Evolutionary conservation across 768 basidiomycete genomes (phyloP).

Genomic region (Leccinum barrowsii): DNA sequence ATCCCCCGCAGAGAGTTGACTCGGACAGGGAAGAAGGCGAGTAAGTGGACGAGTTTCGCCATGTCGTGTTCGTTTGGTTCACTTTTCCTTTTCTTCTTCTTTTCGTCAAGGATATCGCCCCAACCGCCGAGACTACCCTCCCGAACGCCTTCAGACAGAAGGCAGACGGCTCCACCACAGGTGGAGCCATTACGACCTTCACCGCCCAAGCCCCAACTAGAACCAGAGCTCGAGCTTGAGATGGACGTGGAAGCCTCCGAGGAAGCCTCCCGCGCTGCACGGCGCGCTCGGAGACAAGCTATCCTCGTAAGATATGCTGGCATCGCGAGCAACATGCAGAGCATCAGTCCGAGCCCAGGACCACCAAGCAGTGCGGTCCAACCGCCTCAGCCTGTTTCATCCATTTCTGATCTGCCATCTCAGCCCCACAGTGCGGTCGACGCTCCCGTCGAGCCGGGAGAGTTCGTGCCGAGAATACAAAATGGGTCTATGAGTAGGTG

Average conservation of each 20-base stretch:
- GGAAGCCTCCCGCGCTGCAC: constrained; percentile 62
- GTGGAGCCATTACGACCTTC: constrained; percentile 13
- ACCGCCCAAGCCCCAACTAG: constrained; percentile 26
- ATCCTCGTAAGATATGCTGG: constrained; percentile 76
- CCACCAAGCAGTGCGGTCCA: constrained; percentile 73
- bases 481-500: constrained; percentile 25
- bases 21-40: constrained; percentile 89
- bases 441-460: constrained; percentile 27
- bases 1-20: constrained; percentile 31
- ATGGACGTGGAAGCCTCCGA: constrained; percentile 47
- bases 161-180: constrained; percentile 12
- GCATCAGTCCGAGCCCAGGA: constrained; percentile 55
- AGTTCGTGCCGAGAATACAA: constrained; percentile 3
- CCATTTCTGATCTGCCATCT: constrained; percentile 60
- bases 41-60: constrained; percentile 52
- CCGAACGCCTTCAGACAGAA: constrained; percentile 25
- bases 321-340: constrained; percentile 39
- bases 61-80: constrained; percentile 3
- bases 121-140: constrained; percentile 30
- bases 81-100: constrained; percentile 5
- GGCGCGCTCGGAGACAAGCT: constrained; percentile 68
- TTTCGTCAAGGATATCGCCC: constrained; percentile 59
- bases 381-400: constrained; percentile 57
- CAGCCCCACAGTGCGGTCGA: constrained; percentile 48
- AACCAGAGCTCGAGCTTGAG: constrained; percentile 50